phyloP scores from a whole-genome alignment of 345 rosid species.

The Punica granatum region DNA sequence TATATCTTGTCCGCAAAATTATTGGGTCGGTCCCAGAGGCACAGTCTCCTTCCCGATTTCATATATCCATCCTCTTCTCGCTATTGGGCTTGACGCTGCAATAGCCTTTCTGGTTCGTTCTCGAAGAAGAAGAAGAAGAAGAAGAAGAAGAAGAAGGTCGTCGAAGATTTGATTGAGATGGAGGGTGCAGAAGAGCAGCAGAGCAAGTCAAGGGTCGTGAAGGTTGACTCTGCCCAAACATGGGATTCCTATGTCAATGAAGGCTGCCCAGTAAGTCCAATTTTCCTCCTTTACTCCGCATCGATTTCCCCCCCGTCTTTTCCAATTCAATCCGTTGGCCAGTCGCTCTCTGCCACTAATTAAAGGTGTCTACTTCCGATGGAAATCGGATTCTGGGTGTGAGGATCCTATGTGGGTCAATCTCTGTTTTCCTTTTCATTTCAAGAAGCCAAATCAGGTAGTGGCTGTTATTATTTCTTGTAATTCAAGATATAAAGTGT shows the following conservation, averaged over 20 bases:
- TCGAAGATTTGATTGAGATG: too few relatives aligned
- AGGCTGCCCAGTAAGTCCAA: constrained; percentile 62
- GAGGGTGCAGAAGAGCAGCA: constrained; percentile 35
- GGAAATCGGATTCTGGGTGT: not conserved
- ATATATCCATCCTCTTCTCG: too few relatives aligned
- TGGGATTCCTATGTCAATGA: constrained; percentile 61
- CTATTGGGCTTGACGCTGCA: too few relatives aligned
- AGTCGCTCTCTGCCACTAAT: too few relatives aligned
- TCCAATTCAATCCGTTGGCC: not conserved
- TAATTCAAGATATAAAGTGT: too few relatives aligned
- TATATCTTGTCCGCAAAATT: too few relatives aligned
- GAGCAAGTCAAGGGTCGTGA: constrained; percentile 42
- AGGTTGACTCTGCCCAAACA: constrained; percentile 51
- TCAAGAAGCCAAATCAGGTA: not conserved
- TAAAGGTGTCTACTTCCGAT: not conserved
- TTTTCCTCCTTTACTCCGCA: too few relatives aligned
- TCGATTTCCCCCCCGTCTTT: not conserved
- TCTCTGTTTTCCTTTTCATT: not conserved
- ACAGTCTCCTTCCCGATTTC: too few relatives aligned
- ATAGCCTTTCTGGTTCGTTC: too few relatives aligned
- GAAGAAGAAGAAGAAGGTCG: not conserved
- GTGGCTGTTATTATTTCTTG: not conserved
- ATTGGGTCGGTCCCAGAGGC: too few relatives aligned
- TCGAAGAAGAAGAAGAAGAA: not conserved
- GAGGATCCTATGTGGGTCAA: not conserved